Evolutionary conservation across 202 grass and related monocot species (phyloP).

Genomic region (Schoenoplectus triqueter): DNA sequence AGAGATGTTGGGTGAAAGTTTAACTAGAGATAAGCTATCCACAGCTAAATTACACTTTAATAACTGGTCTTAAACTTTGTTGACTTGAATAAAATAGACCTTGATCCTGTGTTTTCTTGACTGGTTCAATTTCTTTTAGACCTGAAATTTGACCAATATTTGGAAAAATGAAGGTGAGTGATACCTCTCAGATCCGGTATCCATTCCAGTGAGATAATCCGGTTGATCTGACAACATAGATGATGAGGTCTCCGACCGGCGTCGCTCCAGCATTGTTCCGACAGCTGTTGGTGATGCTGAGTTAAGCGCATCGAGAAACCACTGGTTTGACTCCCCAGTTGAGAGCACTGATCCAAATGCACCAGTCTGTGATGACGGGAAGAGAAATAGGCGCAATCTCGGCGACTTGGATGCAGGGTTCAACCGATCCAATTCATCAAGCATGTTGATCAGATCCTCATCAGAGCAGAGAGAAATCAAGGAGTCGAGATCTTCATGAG

Average conservation of each 20-base stretch:
- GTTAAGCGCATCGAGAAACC: constrained; percentile 86
- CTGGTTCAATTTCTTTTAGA: constrained; percentile 15
- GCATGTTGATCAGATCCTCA: constrained; percentile 86
- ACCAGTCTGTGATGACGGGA: constrained; percentile 40
- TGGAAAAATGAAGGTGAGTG: background rate
- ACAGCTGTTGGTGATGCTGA: constrained; percentile 39
- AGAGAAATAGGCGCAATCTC: constrained; percentile 78
- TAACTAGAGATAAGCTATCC: background rate
- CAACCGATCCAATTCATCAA: constrained; percentile 79
- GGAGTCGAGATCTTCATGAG: constrained; percentile 75
- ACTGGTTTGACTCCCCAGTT: constrained; percentile 55
- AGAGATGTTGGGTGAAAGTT: background rate
- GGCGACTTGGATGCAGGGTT: constrained; percentile 44
- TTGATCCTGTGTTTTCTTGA: background rate
- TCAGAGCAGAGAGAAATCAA: constrained; percentile 79
- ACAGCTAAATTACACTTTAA: background rate
- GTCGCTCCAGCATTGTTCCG: constrained; percentile 39
- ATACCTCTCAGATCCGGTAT: constrained; percentile 59
- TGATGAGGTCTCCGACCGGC: constrained; percentile 56
- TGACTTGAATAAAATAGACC: constrained; percentile 14
- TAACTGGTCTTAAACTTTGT: background rate
- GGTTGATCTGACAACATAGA: constrained; percentile 70
- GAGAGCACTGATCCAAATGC: constrained; percentile 60
- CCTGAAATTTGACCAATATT: constrained; percentile 8
- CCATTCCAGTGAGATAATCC: constrained; percentile 75